Conservation (phyloP, 148 eudicot species). For the Rhododendron molle region DNA sequence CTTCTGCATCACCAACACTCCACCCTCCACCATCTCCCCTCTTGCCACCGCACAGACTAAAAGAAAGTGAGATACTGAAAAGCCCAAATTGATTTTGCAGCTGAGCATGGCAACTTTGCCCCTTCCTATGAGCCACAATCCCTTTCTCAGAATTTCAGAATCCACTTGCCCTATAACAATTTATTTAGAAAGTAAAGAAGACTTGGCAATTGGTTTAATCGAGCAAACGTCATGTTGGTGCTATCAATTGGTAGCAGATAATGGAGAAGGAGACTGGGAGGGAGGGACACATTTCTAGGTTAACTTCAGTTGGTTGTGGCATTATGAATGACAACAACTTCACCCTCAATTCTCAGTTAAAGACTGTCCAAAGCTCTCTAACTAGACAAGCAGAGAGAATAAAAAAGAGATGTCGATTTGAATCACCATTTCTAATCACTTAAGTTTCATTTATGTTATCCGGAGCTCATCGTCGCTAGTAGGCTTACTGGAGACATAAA, state of each 20-base stretch:
- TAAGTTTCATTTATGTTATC: not conserved
- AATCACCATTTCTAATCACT: not conserved
- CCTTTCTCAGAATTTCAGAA: not conserved
- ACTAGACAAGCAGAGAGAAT: not conserved
- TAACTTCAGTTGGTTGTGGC: not conserved
- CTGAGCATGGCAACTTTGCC: not conserved
- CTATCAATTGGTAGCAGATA: not conserved
- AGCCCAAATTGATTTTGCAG: not conserved
- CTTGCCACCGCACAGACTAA: not conserved
- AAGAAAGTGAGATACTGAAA: not conserved
- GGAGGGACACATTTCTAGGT: not conserved
- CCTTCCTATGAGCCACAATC: not conserved
- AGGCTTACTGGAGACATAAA: not conserved
- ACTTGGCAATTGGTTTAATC: not conserved
- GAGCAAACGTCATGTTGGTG: not conserved
- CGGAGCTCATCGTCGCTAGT: not conserved
- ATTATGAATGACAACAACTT: not conserved
- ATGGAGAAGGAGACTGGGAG: not conserved
- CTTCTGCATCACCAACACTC: not conserved
- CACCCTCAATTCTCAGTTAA: not conserved
- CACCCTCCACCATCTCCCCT: not conserved
- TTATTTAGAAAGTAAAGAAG: not conserved
- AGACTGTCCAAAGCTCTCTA: not conserved
- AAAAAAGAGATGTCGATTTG: not conserved
- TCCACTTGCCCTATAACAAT: not conserved